Conservation (phyloP, 805 yeast genomes). For the Torulaspora maleeae region DNA sequence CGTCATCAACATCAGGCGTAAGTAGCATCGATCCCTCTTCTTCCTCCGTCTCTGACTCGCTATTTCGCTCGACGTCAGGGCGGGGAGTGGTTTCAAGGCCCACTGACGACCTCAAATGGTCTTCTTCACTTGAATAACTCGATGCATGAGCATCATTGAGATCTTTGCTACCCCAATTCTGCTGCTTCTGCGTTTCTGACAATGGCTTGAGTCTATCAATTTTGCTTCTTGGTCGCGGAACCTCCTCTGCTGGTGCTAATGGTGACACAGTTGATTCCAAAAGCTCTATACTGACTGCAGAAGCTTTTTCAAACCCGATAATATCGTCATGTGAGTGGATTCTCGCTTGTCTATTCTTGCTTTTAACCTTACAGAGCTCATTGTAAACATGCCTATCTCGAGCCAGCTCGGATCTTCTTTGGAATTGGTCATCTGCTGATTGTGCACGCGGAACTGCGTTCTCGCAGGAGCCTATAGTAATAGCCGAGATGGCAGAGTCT, state of each 20-base stretch:
- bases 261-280: conserved; percentile 14
- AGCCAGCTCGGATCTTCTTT: conserved; percentile 5
- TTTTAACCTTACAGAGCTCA: conserved; percentile 17
- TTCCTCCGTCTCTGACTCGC: conserved; percentile 3
- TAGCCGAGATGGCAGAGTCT: conserved; percentile 3
- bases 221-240: background rate
- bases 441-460: background rate
- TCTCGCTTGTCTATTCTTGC: conserved; percentile 27
- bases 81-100: conserved; percentile 1
- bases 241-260: background rate
- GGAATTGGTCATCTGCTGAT: conserved; percentile 2
- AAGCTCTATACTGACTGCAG: conserved; percentile 11
- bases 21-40: conserved; percentile 6
- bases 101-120: background rate
- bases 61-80: background rate
- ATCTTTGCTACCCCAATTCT: too few relatives aligned
- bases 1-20: conserved; percentile 16
- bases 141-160: background rate
- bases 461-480: conserved; percentile 4
- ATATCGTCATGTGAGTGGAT: conserved; percentile 33
- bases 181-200: background rate
- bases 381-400: conserved; percentile 13
- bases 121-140: background rate
- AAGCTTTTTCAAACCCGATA: conserved; percentile 15
- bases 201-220: background rate